Evolutionary conservation across 2,329 filamentous ascomycete species (phyloP).

Genomic region (Tolypocladium tropicale): DNA sequence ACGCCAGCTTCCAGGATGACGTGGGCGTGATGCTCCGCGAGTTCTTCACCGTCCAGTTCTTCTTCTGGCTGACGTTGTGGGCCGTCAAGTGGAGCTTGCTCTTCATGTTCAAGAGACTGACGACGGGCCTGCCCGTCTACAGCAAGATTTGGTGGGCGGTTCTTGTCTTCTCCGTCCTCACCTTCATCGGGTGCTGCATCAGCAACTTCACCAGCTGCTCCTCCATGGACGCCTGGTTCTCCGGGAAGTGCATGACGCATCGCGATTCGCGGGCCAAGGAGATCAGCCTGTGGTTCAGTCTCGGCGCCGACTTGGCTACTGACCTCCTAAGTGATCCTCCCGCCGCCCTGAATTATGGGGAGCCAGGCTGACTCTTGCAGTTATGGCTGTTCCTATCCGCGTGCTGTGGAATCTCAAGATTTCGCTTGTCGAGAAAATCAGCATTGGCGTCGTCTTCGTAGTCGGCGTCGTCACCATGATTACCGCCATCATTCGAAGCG

Average conservation of each 20-base stretch:
- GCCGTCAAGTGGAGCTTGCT: constrained; percentile 12
- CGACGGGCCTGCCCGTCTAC: constrained; percentile 6
- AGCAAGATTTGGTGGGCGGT: constrained; percentile 9
- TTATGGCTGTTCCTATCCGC: constrained; percentile 9
- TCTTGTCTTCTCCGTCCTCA: constrained; percentile 8
- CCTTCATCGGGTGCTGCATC: constrained; percentile 9
- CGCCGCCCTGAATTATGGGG: background rate
- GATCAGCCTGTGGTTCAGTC: constrained; percentile 11
- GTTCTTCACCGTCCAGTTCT: constrained; percentile 11
- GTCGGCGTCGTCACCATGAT: constrained; percentile 10
- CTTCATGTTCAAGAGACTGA: constrained; percentile 10
- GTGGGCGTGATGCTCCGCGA: constrained; percentile 8
- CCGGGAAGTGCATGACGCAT: constrained; percentile 5
- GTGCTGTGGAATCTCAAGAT: constrained; percentile 8
- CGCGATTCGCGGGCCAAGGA: constrained; percentile 8
- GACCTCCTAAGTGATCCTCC: constrained; percentile 9
- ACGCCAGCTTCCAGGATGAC: constrained; percentile 1
- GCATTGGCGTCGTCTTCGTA: constrained; percentile 7
- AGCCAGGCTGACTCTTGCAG: background rate
- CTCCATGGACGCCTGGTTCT: constrained; percentile 11
- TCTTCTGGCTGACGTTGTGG: constrained; percentile 12
- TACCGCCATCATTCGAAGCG: constrained; percentile 10
- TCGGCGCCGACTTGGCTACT: constrained; percentile 8
- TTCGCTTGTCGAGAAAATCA: constrained; percentile 8
- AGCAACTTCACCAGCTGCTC: constrained; percentile 12